A percentile compares a stretch with the other conserved stretches of the same genome.
Conservation (phyloP, 208 protist genomes). For the Crithidia brevicula region DNA sequence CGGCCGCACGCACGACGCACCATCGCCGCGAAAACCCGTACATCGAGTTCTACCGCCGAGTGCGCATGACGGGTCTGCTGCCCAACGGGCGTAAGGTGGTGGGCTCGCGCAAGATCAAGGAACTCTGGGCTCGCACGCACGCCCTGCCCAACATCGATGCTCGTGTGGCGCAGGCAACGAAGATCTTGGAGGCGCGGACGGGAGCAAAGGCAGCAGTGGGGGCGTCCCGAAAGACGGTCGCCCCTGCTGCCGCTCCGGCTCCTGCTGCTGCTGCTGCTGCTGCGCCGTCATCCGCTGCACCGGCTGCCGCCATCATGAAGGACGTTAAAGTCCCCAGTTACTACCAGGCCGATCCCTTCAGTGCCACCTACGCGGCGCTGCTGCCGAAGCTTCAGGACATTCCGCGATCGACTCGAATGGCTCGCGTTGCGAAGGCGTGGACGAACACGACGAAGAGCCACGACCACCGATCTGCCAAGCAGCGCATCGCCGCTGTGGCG, state of each 20-base stretch:
- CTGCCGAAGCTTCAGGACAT: slow-evolving; percentile 15
- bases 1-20: neutral
- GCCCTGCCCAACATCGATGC: slow-evolving; percentile 26
- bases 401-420: slow-evolving; percentile 30
- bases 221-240: too few species aligned
- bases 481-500: slow-evolving; percentile 40
- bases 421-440: slow-evolving; percentile 40
- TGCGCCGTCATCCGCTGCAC: neutral
- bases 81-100: slow-evolving; percentile 34
- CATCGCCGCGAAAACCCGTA: slow-evolving; percentile 32
- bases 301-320: slow-evolving; percentile 1
- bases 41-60: slow-evolving; percentile 46
- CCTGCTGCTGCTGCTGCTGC: neutral
- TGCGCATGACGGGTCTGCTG: slow-evolving; percentile 48
- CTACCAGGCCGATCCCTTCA: slow-evolving; percentile 39
- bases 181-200: slow-evolving; percentile 28
- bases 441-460: slow-evolving; percentile 14
- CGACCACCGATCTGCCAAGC: slow-evolving; percentile 34
- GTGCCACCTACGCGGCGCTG: slow-evolving; percentile 40
- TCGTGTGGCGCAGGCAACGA: slow-evolving; percentile 30
- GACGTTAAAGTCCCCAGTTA: slow-evolving; percentile 36
- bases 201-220: slow-evolving; percentile 14
- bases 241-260: neutral
- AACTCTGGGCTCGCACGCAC: slow-evolving; percentile 42
- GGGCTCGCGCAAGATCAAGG: slow-evolving; percentile 43